Percentiles rank a stretch among this genome's conserved stretches.
These are phyloP conservation scores for Papilionanthe hybrid DNA, from an alignment of 116 monocot genomes.

Conservation along the genomic window DNA sequence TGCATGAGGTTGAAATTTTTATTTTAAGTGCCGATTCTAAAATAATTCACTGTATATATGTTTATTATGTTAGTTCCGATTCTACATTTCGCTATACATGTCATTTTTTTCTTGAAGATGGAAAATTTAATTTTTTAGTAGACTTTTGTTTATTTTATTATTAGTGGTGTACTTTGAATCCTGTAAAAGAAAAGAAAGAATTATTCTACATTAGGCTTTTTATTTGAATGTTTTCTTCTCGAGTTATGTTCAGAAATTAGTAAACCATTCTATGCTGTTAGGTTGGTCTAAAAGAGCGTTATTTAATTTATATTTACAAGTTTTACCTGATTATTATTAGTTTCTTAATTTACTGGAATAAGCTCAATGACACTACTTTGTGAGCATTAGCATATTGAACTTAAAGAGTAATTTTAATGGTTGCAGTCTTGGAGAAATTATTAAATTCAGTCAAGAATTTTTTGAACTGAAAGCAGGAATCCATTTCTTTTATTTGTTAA, in stretches of 20 bases:
- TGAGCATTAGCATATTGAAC: too few species aligned
- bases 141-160: not conserved
- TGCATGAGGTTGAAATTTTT: not conserved
- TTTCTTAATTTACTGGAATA: too few species aligned
- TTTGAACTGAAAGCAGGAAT: too few species aligned
- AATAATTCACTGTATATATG: not conserved
- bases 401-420: too few species aligned
- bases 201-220: not conserved
- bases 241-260: not conserved
- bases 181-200: not conserved
- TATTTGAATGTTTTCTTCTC: not conserved
- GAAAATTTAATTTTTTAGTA: not conserved
- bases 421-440: too few species aligned
- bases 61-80: not conserved
- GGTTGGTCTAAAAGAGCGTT: not conserved
- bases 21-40: not conserved
- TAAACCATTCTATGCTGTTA: not conserved
- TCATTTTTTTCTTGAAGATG: not conserved
- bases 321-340: too few species aligned
- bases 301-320: not conserved
- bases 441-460: too few species aligned
- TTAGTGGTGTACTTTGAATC: not conserved
- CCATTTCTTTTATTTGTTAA: too few species aligned
- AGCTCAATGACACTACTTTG: too few species aligned
- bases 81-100: not conserved